A percentile compares a stretch with the other conserved stretches of the same genome.
phyloP scores from a whole-genome alignment of 306 rosid species.

The Pyrus communis region DNA sequence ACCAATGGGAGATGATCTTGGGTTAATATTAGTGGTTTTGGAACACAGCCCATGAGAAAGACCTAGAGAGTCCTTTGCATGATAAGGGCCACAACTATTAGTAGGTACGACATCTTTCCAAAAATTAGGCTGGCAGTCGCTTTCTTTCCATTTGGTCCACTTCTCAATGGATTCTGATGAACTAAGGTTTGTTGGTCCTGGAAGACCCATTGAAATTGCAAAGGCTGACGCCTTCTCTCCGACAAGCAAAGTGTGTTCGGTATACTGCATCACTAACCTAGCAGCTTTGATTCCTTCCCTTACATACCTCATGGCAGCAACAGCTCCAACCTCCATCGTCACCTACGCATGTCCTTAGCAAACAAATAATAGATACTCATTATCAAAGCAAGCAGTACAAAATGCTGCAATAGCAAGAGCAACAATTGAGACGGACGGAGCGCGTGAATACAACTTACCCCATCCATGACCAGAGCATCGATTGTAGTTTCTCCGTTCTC shows the following conservation, averaged over 20 bases:
- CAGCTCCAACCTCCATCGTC: conserved; percentile 98
- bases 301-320: conserved; percentile 86
- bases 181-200: conserved; percentile 79
- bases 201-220: conserved; percentile 92
- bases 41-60: conserved; percentile 32
- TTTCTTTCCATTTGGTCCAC: conserved; percentile 72
- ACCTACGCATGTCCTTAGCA: conserved; percentile 63
- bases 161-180: conserved; percentile 64
- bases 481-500: conserved; percentile 95
- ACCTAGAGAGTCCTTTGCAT: conserved; percentile 23
- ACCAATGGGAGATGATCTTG: conserved; percentile 43
- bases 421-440: background rate
- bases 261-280: conserved; percentile 70
- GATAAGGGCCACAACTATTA: conserved; percentile 71
- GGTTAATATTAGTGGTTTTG: conserved; percentile 12
- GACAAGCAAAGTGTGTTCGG: conserved; percentile 75
- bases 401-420: conserved; percentile 2
- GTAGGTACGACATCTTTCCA: conserved; percentile 59
- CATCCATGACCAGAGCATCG: conserved; percentile 91
- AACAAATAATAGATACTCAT: conserved; percentile 29
- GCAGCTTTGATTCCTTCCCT: conserved; percentile 91
- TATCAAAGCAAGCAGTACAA: conserved; percentile 1
- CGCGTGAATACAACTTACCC: conserved; percentile 41
- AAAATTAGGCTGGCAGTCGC: conserved; percentile 82
- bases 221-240: conserved; percentile 87